phyloP scores from a whole-genome alignment of 495 filamentous ascomycete genomes.

The Penicillium verhagenii region DNA sequence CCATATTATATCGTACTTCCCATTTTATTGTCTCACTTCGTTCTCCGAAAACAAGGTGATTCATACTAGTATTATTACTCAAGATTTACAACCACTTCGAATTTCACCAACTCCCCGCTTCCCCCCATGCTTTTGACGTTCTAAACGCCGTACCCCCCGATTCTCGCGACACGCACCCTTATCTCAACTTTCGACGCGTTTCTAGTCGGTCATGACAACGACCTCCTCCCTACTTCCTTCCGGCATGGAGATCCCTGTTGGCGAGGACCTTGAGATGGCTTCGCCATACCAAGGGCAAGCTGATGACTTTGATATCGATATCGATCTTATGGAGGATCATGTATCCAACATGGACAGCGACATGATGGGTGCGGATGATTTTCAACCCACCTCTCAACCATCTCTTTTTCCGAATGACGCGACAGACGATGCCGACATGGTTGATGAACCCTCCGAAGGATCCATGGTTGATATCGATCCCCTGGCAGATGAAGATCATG shows the following conservation, averaged over 20 bases:
- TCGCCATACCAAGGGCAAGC: constrained; percentile 47
- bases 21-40: not conserved
- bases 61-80: too few species aligned
- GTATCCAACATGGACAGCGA: constrained; percentile 57
- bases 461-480: constrained; percentile 42
- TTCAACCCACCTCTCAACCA: constrained; percentile 32
- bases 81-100: not conserved
- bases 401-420: constrained; percentile 32
- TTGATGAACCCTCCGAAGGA: constrained; percentile 44
- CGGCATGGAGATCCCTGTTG: constrained; percentile 41
- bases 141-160: constrained; percentile 14
- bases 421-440: constrained; percentile 49
- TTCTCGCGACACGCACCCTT: constrained; percentile 19
- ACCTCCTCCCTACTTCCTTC: constrained; percentile 32
- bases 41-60: not conserved
- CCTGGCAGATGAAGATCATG: constrained; percentile 29
- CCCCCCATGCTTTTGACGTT: not conserved
- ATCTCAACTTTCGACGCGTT: constrained; percentile 14
- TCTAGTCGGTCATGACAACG: constrained; percentile 45
- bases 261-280: constrained; percentile 55
- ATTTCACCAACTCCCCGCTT: not conserved
- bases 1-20: not conserved
- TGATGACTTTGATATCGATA: constrained; percentile 74
- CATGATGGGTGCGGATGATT: constrained; percentile 56
- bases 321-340: constrained; percentile 62